phyloP scores from a whole-genome alignment of 257 asterid species.

The Voacanga thouarsii region DNA sequence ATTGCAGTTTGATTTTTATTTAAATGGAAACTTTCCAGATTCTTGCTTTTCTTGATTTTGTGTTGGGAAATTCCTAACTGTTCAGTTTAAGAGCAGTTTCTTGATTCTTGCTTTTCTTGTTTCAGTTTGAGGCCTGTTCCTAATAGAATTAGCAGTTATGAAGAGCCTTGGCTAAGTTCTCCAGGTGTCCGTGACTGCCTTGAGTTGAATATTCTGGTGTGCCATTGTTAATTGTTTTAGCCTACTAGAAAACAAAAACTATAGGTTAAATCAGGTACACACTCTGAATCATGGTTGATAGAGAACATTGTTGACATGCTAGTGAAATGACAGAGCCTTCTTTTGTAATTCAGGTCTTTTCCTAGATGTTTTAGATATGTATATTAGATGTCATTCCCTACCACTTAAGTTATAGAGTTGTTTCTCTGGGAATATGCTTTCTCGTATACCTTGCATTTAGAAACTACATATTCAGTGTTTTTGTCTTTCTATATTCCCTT shows the following conservation, averaged over 20 bases:
- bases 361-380: background rate
- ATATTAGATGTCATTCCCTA: background rate
- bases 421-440: background rate
- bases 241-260: background rate
- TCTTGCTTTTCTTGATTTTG: no score
- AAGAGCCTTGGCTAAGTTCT: no score
- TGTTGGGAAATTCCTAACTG: no score
- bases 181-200: background rate
- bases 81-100: no score
- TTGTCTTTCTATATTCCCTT: constrained; percentile 14
- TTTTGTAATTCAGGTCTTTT: background rate
- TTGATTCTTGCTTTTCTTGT: no score
- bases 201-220: background rate
- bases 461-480: background rate
- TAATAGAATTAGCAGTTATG: no score
- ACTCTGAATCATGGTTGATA: background rate
- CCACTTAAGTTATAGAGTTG: background rate
- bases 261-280: background rate
- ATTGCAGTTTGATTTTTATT: no score
- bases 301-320: background rate
- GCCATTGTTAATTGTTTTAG: background rate
- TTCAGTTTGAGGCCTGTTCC: no score
- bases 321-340: background rate
- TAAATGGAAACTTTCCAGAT: no score
- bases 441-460: background rate